Evolutionary conservation across 1,139 yeast genomes (phyloP), one percentile per base, ranked within the genome.

Genomic region (Insectozyma bohioensis): DNA sequence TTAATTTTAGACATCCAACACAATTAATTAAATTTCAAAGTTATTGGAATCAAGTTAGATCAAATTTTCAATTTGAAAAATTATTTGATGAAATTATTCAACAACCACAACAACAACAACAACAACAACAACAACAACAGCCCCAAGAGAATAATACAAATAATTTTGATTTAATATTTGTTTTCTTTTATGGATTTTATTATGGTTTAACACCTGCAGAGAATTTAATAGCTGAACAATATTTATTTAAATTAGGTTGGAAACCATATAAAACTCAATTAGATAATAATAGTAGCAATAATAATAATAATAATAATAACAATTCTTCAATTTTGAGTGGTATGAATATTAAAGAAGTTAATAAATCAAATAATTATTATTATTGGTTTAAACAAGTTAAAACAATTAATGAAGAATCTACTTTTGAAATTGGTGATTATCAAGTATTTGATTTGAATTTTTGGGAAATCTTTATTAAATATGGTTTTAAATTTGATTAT

Each of bases 151-250:
- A 48, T 31, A 48, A 42, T 44, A 25, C 30, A 3, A 61, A 55
- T 11, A 43, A 43, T 24, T 59, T 63, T 28, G 69, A 67, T 45
- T 47, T 67, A 37, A 63, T 68, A 11, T 63, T 70, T 35, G 76
- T 76, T 3, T 58, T 79, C 31, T 80, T 80, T 45, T 80, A 67
- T 51, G 85, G 82, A 3, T 76, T 63, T 47, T 80, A 78, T 46
- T 78, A 67, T 50, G 80, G 80, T 2, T 52, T 72, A 26, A 71
- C 81, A 1, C 75, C 73, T 10, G 56, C 61, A 35, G 82, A 76
- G 48, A 63, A 67, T 44, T 53, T 67, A 40, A 60, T 68, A 22
- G 75, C 75, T 3, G 75, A 69, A 47, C 48, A 58, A 3, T 58
- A 60, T 39, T 58, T 69, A 34, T 63, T 61, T 41, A 55, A 56